A percentile compares a stretch with the other conserved stretches of the same genome.
Conservation (phyloP, 2,329 filamentous ascomycete genomes). For the Dryadomyces quercivorus region DNA sequence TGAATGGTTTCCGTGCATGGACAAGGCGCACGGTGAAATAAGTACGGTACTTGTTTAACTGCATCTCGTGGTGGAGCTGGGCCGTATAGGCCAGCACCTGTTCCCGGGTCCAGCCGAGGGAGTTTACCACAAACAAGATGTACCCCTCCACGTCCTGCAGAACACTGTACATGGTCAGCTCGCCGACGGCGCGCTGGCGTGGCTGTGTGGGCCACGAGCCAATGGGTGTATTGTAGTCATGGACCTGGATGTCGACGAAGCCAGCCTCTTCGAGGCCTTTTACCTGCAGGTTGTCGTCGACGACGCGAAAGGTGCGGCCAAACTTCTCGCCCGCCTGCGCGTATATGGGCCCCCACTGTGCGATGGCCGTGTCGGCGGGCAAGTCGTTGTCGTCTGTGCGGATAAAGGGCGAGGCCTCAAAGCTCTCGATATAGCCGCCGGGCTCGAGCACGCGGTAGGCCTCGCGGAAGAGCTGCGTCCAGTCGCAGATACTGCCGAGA, state of each 20-base stretch:
- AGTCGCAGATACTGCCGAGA: conserved; percentile 39
- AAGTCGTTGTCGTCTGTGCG: conserved; percentile 16
- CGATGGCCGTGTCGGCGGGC: conserved; percentile 9
- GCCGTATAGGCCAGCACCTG: not conserved
- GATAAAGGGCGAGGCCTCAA: conserved; percentile 10
- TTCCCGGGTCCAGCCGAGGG: not conserved
- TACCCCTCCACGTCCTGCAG: not conserved
- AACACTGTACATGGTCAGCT: not conserved
- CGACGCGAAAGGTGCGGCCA: not conserved
- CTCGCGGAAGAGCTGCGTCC: conserved; percentile 34
- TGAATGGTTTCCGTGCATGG: not conserved
- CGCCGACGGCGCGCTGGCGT: not conserved
- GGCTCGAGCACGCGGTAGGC: conserved; percentile 37
- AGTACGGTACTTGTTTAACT: not conserved
- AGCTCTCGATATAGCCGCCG: conserved; percentile 27
- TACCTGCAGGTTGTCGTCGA: not conserved
- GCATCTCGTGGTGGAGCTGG: not conserved
- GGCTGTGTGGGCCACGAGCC: not conserved
- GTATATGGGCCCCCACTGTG: conserved; percentile 13
- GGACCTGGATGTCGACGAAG: not conserved
- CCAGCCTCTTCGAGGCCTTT: not conserved
- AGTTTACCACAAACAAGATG: not conserved
- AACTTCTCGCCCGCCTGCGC: not conserved
- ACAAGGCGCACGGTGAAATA: not conserved
- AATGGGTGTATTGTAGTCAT: conserved; percentile 10